phyloP scores from a whole-genome alignment of 2,329 filamentous ascomycete species.

The Didymellaceae sp. region DNA sequence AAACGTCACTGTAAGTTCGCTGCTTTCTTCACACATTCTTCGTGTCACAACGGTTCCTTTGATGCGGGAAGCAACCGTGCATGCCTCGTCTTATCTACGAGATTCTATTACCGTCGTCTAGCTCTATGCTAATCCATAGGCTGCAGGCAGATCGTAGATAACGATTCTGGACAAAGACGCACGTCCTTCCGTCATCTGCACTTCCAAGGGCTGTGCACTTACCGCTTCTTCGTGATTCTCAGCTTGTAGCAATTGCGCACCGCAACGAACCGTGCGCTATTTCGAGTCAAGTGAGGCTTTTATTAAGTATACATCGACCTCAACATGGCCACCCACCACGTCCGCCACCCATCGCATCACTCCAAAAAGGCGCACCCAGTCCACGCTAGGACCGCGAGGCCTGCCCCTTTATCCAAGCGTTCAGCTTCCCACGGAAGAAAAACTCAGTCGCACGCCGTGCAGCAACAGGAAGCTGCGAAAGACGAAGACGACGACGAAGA shows the following conservation, averaged over 20 bases:
- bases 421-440: slow-evolving; percentile 41
- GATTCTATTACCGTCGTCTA: slow-evolving; percentile 24
- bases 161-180: slow-evolving; percentile 45
- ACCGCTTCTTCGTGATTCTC: slow-evolving; percentile 45
- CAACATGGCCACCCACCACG: slow-evolving; percentile 43
- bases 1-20: slow-evolving; percentile 32
- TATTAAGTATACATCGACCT: slow-evolving; percentile 45
- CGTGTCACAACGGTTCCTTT: slow-evolving; percentile 17
- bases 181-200: slow-evolving; percentile 43
- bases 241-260: slow-evolving; percentile 35
- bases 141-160: slow-evolving; percentile 41
- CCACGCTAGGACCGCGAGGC: slow-evolving; percentile 44
- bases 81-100: slow-evolving; percentile 18
- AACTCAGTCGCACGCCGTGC: slow-evolving; percentile 30
- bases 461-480: slow-evolving; percentile 34
- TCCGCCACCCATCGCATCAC: slow-evolving; percentile 42
- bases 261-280: slow-evolving; percentile 42
- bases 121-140: slow-evolving; percentile 46
- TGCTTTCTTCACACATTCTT: slow-evolving; percentile 21
- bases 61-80: slow-evolving; percentile 15
- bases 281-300: slow-evolving; percentile 37
- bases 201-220: slow-evolving; percentile 42
- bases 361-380: slow-evolving; percentile 45
- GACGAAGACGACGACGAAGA: slow-evolving; percentile 55
- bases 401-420: slow-evolving; percentile 44